Evolutionary conservation across 2,329 filamentous ascomycete genomes (phyloP).

Genomic region (Monosporascus sp.): DNA sequence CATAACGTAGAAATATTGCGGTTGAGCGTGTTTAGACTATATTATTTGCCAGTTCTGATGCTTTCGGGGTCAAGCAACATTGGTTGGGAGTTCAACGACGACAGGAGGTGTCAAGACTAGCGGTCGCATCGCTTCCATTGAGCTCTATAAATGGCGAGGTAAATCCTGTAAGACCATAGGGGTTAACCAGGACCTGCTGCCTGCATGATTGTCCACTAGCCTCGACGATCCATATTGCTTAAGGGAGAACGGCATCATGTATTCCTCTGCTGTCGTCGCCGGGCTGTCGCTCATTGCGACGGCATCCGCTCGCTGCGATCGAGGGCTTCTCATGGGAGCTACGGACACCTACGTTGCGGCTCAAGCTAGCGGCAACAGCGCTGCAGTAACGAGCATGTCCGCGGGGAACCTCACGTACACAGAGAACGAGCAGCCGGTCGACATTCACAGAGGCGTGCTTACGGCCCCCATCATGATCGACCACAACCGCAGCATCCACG

Average conservation of each 20-base stretch:
- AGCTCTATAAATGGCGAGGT: no score
- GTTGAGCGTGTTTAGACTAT: background rate
- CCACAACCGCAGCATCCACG: constrained; percentile 28
- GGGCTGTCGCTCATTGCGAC: background rate
- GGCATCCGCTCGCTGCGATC: constrained; percentile 11
- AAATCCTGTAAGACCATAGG: no score
- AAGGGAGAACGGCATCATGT: background rate
- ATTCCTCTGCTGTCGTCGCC: background rate
- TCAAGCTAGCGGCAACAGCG: constrained; percentile 15
- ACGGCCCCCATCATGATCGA: constrained; percentile 26
- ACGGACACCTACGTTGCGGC: constrained; percentile 20
- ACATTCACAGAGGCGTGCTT: constrained; percentile 20
- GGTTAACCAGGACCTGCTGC: no score
- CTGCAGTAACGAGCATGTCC: constrained; percentile 8
- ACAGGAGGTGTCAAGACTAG: no score
- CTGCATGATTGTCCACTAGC: background rate
- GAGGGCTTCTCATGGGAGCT: constrained; percentile 16
- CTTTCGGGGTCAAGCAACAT: background rate
- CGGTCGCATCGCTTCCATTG: no score
- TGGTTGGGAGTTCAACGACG: background rate
- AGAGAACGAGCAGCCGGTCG: constrained; percentile 26
- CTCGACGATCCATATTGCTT: background rate
- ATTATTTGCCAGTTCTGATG: background rate
- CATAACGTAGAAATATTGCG: background rate
- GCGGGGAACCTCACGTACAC: constrained; percentile 20